phyloP scores from a whole-genome alignment of 148 eudicot genomes.

The Gaultheria prostrata region DNA sequence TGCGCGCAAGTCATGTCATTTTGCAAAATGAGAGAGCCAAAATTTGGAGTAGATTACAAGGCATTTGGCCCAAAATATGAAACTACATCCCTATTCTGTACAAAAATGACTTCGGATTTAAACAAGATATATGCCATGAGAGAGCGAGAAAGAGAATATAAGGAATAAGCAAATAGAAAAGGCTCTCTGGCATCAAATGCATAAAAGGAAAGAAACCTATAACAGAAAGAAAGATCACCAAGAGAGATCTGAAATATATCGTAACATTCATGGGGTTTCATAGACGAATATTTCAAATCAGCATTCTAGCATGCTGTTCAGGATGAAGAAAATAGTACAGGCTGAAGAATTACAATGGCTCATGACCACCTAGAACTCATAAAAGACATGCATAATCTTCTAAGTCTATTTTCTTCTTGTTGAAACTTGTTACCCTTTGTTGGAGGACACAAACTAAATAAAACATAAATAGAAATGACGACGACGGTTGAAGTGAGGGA shows the following conservation, averaged over 20 bases:
- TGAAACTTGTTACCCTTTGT: background rate
- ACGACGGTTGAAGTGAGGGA: background rate
- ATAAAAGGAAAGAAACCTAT: background rate
- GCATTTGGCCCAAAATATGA: background rate
- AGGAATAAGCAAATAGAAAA: background rate
- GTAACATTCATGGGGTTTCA: background rate
- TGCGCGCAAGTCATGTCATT: slow-evolving; percentile 28
- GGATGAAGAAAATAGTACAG: background rate
- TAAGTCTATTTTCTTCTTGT: background rate
- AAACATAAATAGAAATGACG: background rate
- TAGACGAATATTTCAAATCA: background rate
- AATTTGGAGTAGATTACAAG: background rate
- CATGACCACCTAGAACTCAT: background rate
- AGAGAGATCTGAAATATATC: too few relatives aligned
- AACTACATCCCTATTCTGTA: background rate
- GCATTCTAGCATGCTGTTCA: background rate
- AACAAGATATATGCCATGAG: background rate
- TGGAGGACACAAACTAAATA: background rate
- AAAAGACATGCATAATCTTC: background rate
- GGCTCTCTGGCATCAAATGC: background rate
- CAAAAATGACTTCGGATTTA: background rate
- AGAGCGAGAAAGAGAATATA: background rate
- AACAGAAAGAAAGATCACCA: background rate
- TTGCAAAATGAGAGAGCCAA: background rate
- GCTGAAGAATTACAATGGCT: background rate